Evolutionary conservation across 2,329 filamentous ascomycete species (phyloP).

Genomic region (Epichloe brachyelytri): DNA sequence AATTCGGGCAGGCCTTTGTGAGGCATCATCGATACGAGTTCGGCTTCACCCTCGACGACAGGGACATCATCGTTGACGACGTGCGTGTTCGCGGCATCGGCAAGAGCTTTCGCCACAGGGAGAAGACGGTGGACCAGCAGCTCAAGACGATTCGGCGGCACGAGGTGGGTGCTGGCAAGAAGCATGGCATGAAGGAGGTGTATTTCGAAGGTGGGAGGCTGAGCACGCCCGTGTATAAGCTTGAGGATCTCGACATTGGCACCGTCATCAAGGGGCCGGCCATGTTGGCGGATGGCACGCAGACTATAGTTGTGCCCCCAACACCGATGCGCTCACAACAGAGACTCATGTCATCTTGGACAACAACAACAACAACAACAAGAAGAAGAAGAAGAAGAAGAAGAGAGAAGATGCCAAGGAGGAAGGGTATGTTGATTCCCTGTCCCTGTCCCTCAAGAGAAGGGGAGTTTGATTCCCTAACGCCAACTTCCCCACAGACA

Average conservation of each 20-base stretch:
- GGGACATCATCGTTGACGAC: constrained; percentile 84
- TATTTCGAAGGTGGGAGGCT: constrained; percentile 75
- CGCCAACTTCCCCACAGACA: constrained; percentile 3
- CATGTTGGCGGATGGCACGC: constrained; percentile 75
- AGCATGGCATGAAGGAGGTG: constrained; percentile 54
- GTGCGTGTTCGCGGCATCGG: constrained; percentile 80
- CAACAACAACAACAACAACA: constrained; percentile 23
- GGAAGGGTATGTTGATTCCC: constrained; percentile 11
- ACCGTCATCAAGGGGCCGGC: constrained; percentile 67
- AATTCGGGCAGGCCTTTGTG: constrained; percentile 73
- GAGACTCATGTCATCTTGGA: constrained; percentile 86
- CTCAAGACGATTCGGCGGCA: constrained; percentile 54
- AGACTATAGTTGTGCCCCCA: constrained; percentile 83
- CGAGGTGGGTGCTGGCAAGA: constrained; percentile 43
- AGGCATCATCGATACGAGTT: constrained; percentile 87
- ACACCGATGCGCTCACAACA: constrained; percentile 62
- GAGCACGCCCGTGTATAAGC: constrained; percentile 71
- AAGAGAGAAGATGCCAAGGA: constrained; percentile 37
- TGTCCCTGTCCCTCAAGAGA: no score
- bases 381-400: constrained; percentile 29
- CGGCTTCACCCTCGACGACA: constrained; percentile 71
- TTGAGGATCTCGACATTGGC: constrained; percentile 60
- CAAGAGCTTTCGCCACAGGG: constrained; percentile 68
- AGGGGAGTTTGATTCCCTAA: no score
- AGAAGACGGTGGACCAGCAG: constrained; percentile 76